phyloP scores from a whole-genome alignment of 2,329 filamentous ascomycete species.

The Trichocomaceae sp. region DNA sequence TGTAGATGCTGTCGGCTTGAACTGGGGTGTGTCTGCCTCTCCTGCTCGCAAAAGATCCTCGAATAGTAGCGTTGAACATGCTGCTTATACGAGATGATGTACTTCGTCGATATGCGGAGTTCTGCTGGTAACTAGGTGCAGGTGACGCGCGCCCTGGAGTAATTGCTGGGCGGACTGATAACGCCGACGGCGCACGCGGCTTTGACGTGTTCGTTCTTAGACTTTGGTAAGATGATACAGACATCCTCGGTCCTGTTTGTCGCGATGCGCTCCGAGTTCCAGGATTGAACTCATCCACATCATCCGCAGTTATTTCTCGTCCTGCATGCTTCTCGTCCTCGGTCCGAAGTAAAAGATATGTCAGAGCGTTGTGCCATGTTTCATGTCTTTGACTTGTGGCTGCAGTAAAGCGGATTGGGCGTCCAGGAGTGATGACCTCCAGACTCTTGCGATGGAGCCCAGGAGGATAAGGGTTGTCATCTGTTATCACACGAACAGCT shows the following conservation, averaged over 20 bases:
- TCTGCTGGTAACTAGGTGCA: constrained; percentile 28
- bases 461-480: constrained; percentile 92
- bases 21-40: constrained; percentile 33
- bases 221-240: constrained; percentile 75
- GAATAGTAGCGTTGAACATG: constrained; percentile 43
- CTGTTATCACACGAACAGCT: constrained; percentile 81
- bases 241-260: constrained; percentile 49
- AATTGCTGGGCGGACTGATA: constrained; percentile 31
- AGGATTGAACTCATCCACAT: constrained; percentile 77
- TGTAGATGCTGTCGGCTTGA: constrained; percentile 26
- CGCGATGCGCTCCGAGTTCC: constrained; percentile 49
- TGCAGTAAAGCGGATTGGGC: constrained; percentile 88
- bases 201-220: constrained; percentile 63
- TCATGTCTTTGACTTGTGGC: constrained; percentile 90
- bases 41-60: constrained; percentile 46
- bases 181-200: constrained; percentile 31
- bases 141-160: constrained; percentile 33
- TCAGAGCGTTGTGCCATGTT: constrained; percentile 96
- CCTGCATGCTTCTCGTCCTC: constrained; percentile 53
- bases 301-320: constrained; percentile 52
- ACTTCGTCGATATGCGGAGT: constrained; percentile 32
- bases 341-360: constrained; percentile 79
- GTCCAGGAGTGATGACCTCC: constrained; percentile 79
- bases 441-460: constrained; percentile 92
- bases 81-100: constrained; percentile 44